Evolutionary conservation across 2,329 filamentous ascomycete species (phyloP).

Genomic region (Trichoderma aggressivum): DNA sequence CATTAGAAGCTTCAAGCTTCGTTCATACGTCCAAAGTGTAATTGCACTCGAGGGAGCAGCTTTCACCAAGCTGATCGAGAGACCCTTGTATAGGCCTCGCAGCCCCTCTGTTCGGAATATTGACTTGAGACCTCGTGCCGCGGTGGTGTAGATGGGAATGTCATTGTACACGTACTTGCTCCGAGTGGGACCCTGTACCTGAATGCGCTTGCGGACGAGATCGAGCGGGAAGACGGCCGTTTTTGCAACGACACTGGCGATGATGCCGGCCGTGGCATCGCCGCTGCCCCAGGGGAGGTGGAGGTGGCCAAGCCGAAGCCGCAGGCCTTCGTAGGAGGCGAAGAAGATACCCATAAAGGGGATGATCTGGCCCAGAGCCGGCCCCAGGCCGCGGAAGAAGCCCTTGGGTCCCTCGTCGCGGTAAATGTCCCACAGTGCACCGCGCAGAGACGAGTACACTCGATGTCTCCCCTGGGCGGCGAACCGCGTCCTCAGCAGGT

Average conservation of each 20-base stretch:
- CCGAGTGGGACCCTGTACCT: conserved; percentile 90
- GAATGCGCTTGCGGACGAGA: conserved; percentile 85
- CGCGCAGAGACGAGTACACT: conserved; percentile 70
- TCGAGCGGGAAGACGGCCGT: conserved; percentile 91
- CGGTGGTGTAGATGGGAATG: conserved; percentile 76
- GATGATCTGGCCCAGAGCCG: conserved; percentile 81
- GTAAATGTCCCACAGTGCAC: conserved; percentile 69
- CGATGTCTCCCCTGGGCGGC: conserved; percentile 83
- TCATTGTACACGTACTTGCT: conserved; percentile 76
- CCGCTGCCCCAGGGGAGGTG: conserved; percentile 69
- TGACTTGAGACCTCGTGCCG: conserved; percentile 60
- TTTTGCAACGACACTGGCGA: conserved; percentile 79
- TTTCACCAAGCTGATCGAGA: conserved; percentile 87
- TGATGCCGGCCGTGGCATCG: conserved; percentile 77
- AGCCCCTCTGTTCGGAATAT: conserved; percentile 73
- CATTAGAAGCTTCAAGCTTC: conserved; percentile 60
- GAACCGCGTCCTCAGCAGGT: conserved; percentile 89
- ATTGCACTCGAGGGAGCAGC: conserved; percentile 89
- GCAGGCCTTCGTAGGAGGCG: conserved; percentile 75
- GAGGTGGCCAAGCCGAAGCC: conserved; percentile 54
- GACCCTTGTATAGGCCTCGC: conserved; percentile 79
- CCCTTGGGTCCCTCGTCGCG: conserved; percentile 71
- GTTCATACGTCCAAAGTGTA: conserved; percentile 93
- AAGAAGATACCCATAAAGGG: conserved; percentile 99
- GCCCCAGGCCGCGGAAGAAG: conserved; percentile 84